A percentile compares a stretch with the other conserved stretches of the same genome.
These are phyloP conservation scores for Pythium myriotylum DNA, from an alignment of 352 stramenopile species.

Conservation along the genomic window DNA sequence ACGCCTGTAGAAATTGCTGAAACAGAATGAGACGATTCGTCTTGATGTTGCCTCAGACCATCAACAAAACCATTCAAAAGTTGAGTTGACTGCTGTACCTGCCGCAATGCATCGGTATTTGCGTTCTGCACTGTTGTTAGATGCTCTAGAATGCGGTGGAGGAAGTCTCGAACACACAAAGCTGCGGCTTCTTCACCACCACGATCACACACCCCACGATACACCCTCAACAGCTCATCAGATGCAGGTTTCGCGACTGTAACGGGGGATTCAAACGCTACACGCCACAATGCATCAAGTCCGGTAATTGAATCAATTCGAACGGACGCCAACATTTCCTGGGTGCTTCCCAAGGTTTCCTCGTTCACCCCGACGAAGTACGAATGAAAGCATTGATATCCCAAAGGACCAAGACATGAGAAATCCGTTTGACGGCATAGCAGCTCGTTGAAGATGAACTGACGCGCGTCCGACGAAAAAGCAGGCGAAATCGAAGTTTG, in stretches of 20 bases:
- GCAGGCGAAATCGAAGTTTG: slow-evolving; percentile 64
- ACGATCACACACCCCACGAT: slow-evolving; percentile 58
- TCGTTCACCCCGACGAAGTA: slow-evolving; percentile 85
- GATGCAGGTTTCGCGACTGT: slow-evolving; percentile 81
- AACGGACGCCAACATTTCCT: neutral
- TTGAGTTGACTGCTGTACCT: slow-evolving; percentile 80
- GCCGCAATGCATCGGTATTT: slow-evolving; percentile 52
- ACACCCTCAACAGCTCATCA: slow-evolving; percentile 77
- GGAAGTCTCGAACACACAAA: slow-evolving; percentile 72
- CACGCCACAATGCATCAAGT: slow-evolving; percentile 82
- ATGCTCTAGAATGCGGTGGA: slow-evolving; percentile 79
- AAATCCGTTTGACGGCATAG: slow-evolving; percentile 84
- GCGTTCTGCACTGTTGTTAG: slow-evolving; percentile 54
- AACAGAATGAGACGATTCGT: slow-evolving; percentile 29
- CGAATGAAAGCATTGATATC: slow-evolving; percentile 88
- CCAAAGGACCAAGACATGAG: slow-evolving; percentile 62
- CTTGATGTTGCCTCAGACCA: slow-evolving; percentile 4
- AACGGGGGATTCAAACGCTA: slow-evolving; percentile 79
- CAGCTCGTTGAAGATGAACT: slow-evolving; percentile 84
- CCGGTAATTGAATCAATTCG: slow-evolving; percentile 41
- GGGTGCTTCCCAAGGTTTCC: neutral
- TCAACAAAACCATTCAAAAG: slow-evolving; percentile 70
- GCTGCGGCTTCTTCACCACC: slow-evolving; percentile 37
- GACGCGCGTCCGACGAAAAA: slow-evolving; percentile 77
- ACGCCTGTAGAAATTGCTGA: slow-evolving; percentile 56